Base-by-base conservation (phyloP, 345 rosid species). In the Fremontodendron californicum region DNA sequence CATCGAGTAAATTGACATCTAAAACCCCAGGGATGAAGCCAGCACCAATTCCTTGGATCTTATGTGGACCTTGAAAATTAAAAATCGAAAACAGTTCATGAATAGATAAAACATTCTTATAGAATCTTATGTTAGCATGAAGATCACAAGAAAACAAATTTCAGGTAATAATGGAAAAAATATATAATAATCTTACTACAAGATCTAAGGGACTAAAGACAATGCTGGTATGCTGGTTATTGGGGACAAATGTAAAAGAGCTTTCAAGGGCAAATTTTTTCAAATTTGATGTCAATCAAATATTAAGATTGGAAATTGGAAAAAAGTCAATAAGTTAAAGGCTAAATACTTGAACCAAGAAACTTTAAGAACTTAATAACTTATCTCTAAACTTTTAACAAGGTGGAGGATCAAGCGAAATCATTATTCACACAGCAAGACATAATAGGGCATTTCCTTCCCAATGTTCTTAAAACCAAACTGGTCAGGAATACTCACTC, bases 41-140 rank as follows among this genome's bases (percentile, higher is more conserved):
- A 78, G 92, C 93, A 49, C 93, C 96, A 54, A 91, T 80, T 79
- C 93, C 96, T 79, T 91, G 85, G 48, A 91, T 91, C 81, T 84
- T 78, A 73, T 89, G 93, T 9, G 85, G 82, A 11, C 92, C 96
- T 91, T 67, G 37, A 27, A 77, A 31, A 65, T 45, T 45, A 45
- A 70, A 46, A 15, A 11, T 12, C 23, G 9, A 12, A 35, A 46
- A 23, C 8, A 39, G 42, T 29, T 29, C 40, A 69, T 69, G 23
- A 69, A 27, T 46, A 27, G 8, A 46, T 46, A 27, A 29, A 46
- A 46, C 40, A 29, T 27, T 45, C 12, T 69, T 27, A 16, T 4
- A 70, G 51, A 23, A 70, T 70, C 25, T 16, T 48, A 70, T 8
- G 23, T 29, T 70, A 27, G 42, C 16, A 29, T 29, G 39, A 16